phyloP scores from a whole-genome alignment of 2,329 filamentous ascomycete species.

The Alternaria metachromatica region DNA sequence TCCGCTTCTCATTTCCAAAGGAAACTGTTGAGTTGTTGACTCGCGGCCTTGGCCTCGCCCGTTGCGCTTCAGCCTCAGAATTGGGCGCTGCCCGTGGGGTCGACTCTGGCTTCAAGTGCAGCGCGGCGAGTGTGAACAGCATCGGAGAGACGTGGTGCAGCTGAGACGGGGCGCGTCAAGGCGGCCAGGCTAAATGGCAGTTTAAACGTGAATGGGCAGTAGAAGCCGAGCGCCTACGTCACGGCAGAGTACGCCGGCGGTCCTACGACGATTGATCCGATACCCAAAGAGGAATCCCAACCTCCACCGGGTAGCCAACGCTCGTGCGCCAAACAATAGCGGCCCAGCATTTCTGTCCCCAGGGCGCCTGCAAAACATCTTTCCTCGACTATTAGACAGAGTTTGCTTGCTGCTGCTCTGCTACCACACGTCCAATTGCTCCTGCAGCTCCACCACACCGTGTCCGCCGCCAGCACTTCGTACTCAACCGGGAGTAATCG shows the following conservation, averaged over 20 bases:
- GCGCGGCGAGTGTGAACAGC: neutral
- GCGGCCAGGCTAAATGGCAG: neutral
- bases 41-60: slow-evolving; percentile 24
- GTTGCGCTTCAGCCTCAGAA: slow-evolving; percentile 18
- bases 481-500: slow-evolving; percentile 25
- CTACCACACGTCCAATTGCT: slow-evolving; percentile 20
- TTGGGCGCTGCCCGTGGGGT: slow-evolving; percentile 6
- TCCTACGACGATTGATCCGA: slow-evolving; percentile 7
- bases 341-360: slow-evolving; percentile 3
- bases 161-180: neutral
- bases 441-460: slow-evolving; percentile 20
- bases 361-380: slow-evolving; percentile 1
- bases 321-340: slow-evolving; percentile 29
- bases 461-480: slow-evolving; percentile 22
- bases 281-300: slow-evolving; percentile 16
- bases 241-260: neutral
- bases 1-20: slow-evolving; percentile 32
- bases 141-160: neutral
- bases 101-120: neutral
- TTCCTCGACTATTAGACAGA: neutral
- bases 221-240: slow-evolving; percentile 24
- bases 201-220: neutral
- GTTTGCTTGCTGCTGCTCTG: slow-evolving; percentile 7
- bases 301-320: slow-evolving; percentile 22
- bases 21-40: slow-evolving; percentile 37